Evolutionary conservation across 306 rosid species (phyloP), one percentile per base, ranked within the genome.

Genomic region (Betula pendula): DNA sequence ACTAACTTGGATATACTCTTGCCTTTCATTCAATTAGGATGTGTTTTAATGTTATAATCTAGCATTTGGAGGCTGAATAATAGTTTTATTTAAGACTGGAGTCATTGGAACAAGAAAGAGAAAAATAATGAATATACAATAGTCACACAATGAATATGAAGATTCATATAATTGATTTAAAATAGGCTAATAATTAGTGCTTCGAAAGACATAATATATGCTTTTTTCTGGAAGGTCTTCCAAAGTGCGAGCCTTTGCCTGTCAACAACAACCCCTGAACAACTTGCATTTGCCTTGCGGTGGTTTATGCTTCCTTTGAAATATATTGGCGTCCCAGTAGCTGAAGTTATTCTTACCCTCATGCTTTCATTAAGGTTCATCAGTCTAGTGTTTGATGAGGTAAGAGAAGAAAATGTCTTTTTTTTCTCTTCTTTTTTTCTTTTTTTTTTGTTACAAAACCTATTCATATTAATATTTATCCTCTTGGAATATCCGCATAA

Each of bases 231-330:
- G 70, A 82, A 94, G 98, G 96, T 94, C 79, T 94, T 94, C 85
- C 98, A 94, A 92, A 94, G 98, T 88, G 98, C 91, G 2, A 92
- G 98, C 88, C 96, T 94, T 73, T 94, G 98, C 88, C 89, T 94
- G 67, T 85, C 93, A 75, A 94, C 98, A 70, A 94, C 97, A 40
- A 84, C 95, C 27, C 98, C 98, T 10, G 98, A 94, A 83, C 95
- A 94, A 75, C 91, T 94, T 70, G 98, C 97, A 77, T 92, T 78
- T 84, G 92, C 96, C 45, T 73, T 94, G 77, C 89, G 91, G 76
- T 94, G 96, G 98, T 94, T 90, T 84, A 84, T 94, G 93, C 95
- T 90, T 56, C 98, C 98, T 68, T 79, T 94, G 85, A 81, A 80
- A 68, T 49, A 81, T 85, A 31, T 92, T 29, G 98, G 98, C 13